Percentiles rank a stretch among this genome's conserved stretches.
Evolutionary conservation across 805 yeast species (phyloP).

Genomic region (Candida silvicultrix): DNA sequence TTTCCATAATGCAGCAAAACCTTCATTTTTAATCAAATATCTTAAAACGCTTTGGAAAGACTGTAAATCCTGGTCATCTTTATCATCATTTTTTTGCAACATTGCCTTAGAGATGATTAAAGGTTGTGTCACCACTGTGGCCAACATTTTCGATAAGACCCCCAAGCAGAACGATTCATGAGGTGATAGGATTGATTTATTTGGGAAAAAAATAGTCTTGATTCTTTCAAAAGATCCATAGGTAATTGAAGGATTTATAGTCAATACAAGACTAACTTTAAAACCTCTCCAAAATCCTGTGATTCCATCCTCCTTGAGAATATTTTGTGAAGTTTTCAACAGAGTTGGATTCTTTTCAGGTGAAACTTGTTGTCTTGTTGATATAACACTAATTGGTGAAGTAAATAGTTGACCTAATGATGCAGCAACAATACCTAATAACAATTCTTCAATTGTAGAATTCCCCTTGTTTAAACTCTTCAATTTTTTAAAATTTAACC

Average conservation of each 20-base stretch:
- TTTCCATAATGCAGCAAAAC: conserved; percentile 61
- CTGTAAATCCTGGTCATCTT: conserved; percentile 38
- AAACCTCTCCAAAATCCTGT: conserved; percentile 79
- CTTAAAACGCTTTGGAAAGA: conserved; percentile 58
- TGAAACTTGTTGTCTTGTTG: conserved; percentile 60
- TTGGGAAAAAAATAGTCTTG: conserved; percentile 37
- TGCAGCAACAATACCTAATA: conserved; percentile 76
- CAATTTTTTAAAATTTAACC: conserved; percentile 30
- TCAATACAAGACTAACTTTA: conserved; percentile 71
- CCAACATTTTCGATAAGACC: conserved; percentile 73
- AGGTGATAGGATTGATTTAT: conserved; percentile 40
- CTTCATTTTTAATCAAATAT: conserved; percentile 59
- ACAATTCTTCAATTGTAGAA: conserved; percentile 60
- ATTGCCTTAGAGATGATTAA: conserved; percentile 78
- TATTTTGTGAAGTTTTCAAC: conserved; percentile 39
- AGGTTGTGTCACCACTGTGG: conserved; percentile 79
- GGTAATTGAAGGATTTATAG: conserved; percentile 81
- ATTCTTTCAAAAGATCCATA: conserved; percentile 75
- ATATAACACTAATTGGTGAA: conserved; percentile 72
- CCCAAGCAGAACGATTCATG: conserved; percentile 66
- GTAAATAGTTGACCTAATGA: conserved; percentile 76
- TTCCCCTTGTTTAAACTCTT: conserved; percentile 22
- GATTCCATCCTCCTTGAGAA: conserved; percentile 57
- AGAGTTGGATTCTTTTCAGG: conserved; percentile 26
- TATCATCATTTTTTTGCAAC: conserved; percentile 48